These are phyloP conservation scores for Torulaspora delbrueckii DNA, from an alignment of 805 yeast genomes.

Conservation along the genomic window DNA sequence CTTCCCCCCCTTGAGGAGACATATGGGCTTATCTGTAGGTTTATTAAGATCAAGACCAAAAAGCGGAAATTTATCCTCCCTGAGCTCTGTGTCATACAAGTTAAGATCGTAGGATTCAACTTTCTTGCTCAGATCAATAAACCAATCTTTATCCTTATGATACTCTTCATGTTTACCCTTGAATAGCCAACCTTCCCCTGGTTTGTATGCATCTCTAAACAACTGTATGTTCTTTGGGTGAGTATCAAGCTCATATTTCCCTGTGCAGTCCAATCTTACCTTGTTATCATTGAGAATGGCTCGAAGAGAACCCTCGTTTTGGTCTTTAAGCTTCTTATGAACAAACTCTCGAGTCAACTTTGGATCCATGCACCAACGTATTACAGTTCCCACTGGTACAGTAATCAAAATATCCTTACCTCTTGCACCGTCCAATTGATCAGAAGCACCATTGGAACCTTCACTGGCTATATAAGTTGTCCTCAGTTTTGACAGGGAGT, in stretches of 20 bases:
- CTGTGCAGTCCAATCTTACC: constrained; percentile 36
- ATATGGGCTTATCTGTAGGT: constrained; percentile 60
- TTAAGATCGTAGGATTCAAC: constrained; percentile 63
- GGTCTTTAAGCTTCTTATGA: constrained; percentile 15
- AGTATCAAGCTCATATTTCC: constrained; percentile 25
- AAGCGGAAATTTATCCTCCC: constrained; percentile 67
- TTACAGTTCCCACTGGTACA: constrained; percentile 88
- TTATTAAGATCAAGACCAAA: constrained; percentile 70
- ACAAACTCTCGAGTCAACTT: constrained; percentile 37
- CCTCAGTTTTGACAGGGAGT: constrained; percentile 64
- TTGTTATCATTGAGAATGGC: constrained; percentile 20
- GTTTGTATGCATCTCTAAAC: constrained; percentile 52
- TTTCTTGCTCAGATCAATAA: constrained; percentile 54
- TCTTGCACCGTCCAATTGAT: constrained; percentile 79
- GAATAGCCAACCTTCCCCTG: constrained; percentile 87
- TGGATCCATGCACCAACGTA: constrained; percentile 83
- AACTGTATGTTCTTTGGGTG: constrained; percentile 52
- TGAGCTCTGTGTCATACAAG: constrained; percentile 51
- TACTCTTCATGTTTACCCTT: constrained; percentile 71
- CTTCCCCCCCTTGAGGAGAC: constrained; percentile 75
- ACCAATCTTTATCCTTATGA: constrained; percentile 62
- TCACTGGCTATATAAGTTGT: constrained; percentile 64
- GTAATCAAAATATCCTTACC: constrained; percentile 77
- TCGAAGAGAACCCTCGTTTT: constrained; percentile 22
- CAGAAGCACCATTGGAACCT: constrained; percentile 67